Evolutionary conservation across 768 basidiomycete species (phyloP).

Genomic region (Boletus patriciae): DNA sequence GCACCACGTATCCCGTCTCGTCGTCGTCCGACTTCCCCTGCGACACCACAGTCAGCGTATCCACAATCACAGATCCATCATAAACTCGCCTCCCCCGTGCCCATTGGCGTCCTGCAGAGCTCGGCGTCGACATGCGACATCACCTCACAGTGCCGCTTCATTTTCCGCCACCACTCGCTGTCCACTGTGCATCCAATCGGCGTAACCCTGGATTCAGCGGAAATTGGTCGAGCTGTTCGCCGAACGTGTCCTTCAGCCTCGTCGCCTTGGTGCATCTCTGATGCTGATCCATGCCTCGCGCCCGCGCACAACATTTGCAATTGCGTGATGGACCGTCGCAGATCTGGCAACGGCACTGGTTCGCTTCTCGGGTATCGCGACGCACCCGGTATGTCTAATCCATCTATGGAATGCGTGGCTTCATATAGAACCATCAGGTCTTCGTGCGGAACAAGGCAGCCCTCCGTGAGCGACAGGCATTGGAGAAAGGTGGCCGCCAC

Average conservation of each 20-base stretch:
- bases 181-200: slow-evolving; percentile 15
- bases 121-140: slow-evolving; percentile 58
- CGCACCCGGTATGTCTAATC: slow-evolving; percentile 34
- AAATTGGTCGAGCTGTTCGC: slow-evolving; percentile 34
- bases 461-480: slow-evolving; percentile 58
- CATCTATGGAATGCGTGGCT: slow-evolving; percentile 27
- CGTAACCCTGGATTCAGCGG: slow-evolving; percentile 30
- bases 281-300: slow-evolving; percentile 32
- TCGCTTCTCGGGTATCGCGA: slow-evolving; percentile 36
- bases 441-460: slow-evolving; percentile 44
- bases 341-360: slow-evolving; percentile 45
- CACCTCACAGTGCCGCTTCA: slow-evolving; percentile 40
- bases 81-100: slow-evolving; percentile 42
- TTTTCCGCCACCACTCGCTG: slow-evolving; percentile 27
- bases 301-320: slow-evolving; percentile 55
- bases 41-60: slow-evolving; percentile 9
- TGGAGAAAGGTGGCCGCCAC: slow-evolving; percentile 70
- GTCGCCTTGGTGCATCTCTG: slow-evolving; percentile 28
- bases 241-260: slow-evolving; percentile 32
- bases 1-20: slow-evolving; percentile 51
- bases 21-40: slow-evolving; percentile 47
- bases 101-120: slow-evolving; percentile 39
- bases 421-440: slow-evolving; percentile 49
- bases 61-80: background rate
- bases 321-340: slow-evolving; percentile 61